A percentile compares a stretch with the other conserved stretches of the same genome.
These are phyloP conservation scores for Jaltomata sinuosa DNA, from an alignment of 257 asterid species.

Conservation along the genomic window DNA sequence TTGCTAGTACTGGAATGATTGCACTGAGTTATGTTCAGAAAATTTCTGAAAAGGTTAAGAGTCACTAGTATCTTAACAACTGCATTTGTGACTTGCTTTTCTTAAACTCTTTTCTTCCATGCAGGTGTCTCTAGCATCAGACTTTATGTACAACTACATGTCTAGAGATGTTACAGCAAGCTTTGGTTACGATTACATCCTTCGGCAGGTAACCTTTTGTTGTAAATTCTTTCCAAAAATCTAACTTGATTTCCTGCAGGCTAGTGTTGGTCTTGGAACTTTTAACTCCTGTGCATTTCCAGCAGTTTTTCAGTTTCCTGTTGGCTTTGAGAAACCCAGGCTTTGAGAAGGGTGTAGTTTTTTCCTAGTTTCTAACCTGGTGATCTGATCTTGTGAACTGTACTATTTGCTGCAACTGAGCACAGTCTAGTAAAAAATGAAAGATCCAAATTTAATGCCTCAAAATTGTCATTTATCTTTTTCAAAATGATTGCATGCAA, in stretches of 20 bases:
- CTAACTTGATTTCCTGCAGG: background rate
- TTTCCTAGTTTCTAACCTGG: background rate
- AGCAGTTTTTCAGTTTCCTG: background rate
- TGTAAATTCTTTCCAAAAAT: background rate
- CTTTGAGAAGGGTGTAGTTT: background rate
- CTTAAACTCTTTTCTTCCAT: background rate
- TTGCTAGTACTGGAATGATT: slow-evolving; percentile 78
- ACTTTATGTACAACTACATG: slow-evolving; percentile 68
- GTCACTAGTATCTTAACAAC: background rate
- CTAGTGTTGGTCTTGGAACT: background rate
- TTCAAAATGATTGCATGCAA: background rate
- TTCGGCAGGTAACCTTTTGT: slow-evolving; percentile 51
- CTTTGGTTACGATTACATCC: slow-evolving; percentile 62
- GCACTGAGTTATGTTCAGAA: slow-evolving; percentile 74
- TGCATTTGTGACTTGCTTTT: background rate
- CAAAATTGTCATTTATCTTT: background rate
- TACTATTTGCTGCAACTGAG: background rate
- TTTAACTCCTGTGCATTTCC: background rate
- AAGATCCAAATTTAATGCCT: background rate
- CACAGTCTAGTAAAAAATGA: background rate
- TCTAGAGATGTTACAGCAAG: slow-evolving; percentile 70
- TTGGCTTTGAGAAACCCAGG: background rate
- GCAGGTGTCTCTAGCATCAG: slow-evolving; percentile 73
- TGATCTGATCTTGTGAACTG: background rate
- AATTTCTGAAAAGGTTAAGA: slow-evolving; percentile 55